These are phyloP conservation scores for Hypoxylon sp. DNA, from an alignment of 2,329 filamentous ascomycete genomes.

Conservation along the genomic window DNA sequence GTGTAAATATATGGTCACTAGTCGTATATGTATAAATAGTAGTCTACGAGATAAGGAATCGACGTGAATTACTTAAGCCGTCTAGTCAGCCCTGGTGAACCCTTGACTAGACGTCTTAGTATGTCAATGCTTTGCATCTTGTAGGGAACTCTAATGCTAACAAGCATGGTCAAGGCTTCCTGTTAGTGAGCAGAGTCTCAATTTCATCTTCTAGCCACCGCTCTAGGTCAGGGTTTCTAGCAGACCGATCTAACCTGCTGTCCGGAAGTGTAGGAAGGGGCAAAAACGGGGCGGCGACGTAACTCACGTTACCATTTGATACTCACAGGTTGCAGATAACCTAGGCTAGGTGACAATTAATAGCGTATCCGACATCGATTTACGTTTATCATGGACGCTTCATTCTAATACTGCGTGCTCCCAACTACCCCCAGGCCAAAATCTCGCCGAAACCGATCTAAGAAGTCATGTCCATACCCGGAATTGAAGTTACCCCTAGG, in stretches of 20 bases:
- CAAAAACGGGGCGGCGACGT: background rate
- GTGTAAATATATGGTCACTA: conserved; percentile 49
- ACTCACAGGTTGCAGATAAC: background rate
- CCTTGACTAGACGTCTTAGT: background rate
- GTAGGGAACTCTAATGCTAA: background rate
- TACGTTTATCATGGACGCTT: background rate
- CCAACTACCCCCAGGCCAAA: conserved; percentile 1
- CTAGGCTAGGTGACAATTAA: background rate
- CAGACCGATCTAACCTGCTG: background rate
- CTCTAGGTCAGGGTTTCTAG: background rate
- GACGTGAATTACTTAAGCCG: conserved; percentile 20
- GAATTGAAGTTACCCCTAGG: conserved; percentile 48
- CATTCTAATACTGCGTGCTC: conserved; percentile 17
- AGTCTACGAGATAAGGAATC: conserved; percentile 37
- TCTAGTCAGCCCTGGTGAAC: background rate
- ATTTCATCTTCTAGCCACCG: background rate
- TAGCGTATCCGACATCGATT: background rate
- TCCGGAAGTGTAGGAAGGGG: background rate
- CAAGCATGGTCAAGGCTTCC: background rate
- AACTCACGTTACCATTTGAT: background rate
- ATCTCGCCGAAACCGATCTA: conserved; percentile 18
- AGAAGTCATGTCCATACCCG: conserved; percentile 42
- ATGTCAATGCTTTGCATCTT: background rate
- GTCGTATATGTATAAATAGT: conserved; percentile 48
- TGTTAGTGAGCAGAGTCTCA: background rate